A percentile compares a stretch with the other conserved stretches of the same genome.
phyloP scores from a whole-genome alignment of 2,329 filamentous ascomycete species.

The Trichophyton mentagrophytes region DNA sequence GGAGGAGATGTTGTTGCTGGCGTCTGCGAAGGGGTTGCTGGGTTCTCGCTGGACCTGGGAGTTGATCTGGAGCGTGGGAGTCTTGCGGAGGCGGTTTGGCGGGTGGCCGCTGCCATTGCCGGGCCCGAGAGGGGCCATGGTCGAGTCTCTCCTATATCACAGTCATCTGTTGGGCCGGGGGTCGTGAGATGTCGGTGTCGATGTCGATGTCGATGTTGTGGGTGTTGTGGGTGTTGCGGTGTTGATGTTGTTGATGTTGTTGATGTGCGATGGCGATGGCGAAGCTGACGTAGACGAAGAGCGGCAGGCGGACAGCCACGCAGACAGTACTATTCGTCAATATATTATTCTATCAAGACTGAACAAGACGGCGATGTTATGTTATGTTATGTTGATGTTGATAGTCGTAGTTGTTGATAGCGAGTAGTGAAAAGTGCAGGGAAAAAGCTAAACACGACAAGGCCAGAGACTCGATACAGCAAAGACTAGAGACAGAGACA shows the following conservation, averaged over 20 bases:
- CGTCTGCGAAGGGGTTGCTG: not conserved
- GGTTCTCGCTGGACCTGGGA: not conserved
- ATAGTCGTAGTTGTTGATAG: no score
- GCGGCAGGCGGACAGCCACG: not conserved
- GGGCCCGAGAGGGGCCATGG: not conserved
- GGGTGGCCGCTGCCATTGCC: not conserved
- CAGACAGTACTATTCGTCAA: not conserved
- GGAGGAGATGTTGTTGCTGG: not conserved
- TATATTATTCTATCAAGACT: not conserved
- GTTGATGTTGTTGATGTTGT: not conserved
- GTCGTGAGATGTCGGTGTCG: not conserved
- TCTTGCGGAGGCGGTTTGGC: not conserved
- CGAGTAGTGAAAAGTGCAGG: not conserved
- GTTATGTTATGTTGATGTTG: not conserved
- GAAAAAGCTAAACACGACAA: not conserved
- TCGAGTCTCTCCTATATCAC: not conserved
- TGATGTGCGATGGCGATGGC: not conserved
- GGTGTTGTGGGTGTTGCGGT: not conserved
- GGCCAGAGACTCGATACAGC: not conserved
- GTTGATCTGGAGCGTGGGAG: slow-evolving; percentile 3
- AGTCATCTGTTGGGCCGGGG: not conserved
- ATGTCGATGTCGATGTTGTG: not conserved
- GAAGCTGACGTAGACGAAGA: not conserved
- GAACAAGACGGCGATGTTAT: not conserved
- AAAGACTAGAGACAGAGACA: no score